Percentiles rank a stretch among this genome's conserved stretches.
These are phyloP conservation scores for Afroboletus lepidellus DNA, from an alignment of 1,284 basidiomycete species.

Conservation along the genomic window DNA sequence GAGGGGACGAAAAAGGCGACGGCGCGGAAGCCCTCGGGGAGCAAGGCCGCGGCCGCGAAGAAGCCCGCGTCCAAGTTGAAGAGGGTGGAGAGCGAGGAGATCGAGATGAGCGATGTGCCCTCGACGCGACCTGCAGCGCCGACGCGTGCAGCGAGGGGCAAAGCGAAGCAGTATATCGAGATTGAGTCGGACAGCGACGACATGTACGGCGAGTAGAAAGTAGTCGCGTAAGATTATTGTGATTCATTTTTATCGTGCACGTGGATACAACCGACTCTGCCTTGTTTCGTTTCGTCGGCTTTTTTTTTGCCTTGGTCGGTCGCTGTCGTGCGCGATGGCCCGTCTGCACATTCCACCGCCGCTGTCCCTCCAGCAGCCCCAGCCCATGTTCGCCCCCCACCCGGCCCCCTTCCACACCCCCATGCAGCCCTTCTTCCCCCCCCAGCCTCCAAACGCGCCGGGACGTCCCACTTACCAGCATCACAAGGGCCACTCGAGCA, in stretches of 20 bases:
- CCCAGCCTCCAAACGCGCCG: conserved; percentile 48
- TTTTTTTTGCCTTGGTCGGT: conserved; percentile 2
- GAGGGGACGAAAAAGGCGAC: conserved; percentile 36
- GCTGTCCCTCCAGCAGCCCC: conserved; percentile 49
- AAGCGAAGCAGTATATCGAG: conserved; percentile 53
- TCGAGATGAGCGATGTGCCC: conserved; percentile 20
- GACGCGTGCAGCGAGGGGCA: conserved; percentile 38
- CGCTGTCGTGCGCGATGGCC: conserved; percentile 4
- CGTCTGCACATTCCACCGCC: conserved; percentile 48
- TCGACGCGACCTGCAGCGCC: conserved; percentile 24
- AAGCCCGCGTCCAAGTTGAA: conserved; percentile 37
- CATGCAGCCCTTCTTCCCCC: conserved; percentile 62
- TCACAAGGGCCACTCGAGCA: conserved; percentile 53
- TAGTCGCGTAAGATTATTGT: neutral
- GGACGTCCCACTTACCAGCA: conserved; percentile 50
- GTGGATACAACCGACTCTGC: conserved; percentile 5
- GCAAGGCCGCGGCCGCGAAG: conserved; percentile 44
- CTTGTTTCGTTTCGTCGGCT: conserved; percentile 1
- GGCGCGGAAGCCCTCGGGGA: conserved; percentile 51
- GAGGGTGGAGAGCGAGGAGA: conserved; percentile 37
- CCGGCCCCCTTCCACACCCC: conserved; percentile 67
- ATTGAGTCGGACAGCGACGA: conserved; percentile 41
- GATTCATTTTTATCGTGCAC: neutral
- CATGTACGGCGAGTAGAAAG: conserved; percentile 23
- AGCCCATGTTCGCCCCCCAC: conserved; percentile 62